phyloP scores from a whole-genome alignment of 2,329 filamentous ascomycete genomes.

The Epichloe glyceriae region DNA sequence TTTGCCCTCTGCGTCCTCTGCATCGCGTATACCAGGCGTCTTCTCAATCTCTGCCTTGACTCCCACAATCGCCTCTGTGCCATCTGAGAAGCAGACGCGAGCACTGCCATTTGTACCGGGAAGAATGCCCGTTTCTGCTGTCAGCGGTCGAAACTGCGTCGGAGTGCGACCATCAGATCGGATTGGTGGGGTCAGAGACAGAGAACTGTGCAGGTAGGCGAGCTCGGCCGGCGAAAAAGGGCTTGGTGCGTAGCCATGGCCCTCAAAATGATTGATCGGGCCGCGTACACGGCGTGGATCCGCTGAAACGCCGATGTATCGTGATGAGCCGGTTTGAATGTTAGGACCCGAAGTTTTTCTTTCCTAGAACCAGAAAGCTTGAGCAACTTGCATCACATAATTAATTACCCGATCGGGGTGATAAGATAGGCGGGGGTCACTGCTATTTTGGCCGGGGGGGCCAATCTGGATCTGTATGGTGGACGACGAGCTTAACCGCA shows the following conservation, averaged over 20 bases:
- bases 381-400: constrained; percentile 1
- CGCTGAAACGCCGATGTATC: not conserved
- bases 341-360: constrained; percentile 1
- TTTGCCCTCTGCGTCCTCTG: constrained; percentile 12
- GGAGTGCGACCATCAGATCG: constrained; percentile 75
- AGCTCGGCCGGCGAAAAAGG: constrained; percentile 92
- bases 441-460: not conserved
- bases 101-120: constrained; percentile 86
- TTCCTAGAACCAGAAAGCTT: not conserved
- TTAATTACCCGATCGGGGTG: not conserved
- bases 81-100: constrained; percentile 85
- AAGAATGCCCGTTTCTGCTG: constrained; percentile 81
- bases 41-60: constrained; percentile 90
- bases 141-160: constrained; percentile 79
- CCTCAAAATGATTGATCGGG: not conserved
- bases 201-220: constrained; percentile 82
- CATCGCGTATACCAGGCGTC: constrained; percentile 29
- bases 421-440: not conserved
- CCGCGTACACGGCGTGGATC: not conserved
- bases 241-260: constrained; percentile 54
- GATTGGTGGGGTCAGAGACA: constrained; percentile 69
- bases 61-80: constrained; percentile 89
- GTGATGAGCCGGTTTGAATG: not conserved
- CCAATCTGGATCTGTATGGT: not conserved
- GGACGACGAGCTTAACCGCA: no score